These are phyloP conservation scores for Rhazya stricta DNA, from an alignment of 257 asterid species.

Conservation along the genomic window DNA sequence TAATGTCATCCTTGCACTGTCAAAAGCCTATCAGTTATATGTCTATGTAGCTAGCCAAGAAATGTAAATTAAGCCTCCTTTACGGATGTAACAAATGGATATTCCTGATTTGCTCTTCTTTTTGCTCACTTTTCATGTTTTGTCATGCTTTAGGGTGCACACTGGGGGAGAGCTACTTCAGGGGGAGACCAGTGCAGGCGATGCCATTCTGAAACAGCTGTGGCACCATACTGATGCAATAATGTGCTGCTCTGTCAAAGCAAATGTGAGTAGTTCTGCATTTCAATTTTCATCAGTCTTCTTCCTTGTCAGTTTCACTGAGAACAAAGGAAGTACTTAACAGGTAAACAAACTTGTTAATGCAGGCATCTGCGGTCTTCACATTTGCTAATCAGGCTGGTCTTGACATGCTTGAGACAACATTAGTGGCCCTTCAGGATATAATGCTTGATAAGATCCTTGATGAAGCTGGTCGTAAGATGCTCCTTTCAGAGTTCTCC, in stretches of 20 bases:
- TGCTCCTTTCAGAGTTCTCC: constrained; percentile 72
- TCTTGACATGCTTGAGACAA: constrained; percentile 96
- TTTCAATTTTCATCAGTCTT: not conserved
- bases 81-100: not conserved
- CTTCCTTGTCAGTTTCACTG: not conserved
- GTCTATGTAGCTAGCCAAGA: not conserved
- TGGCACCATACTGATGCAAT: constrained; percentile 90
- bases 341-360: not conserved
- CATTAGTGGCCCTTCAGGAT: constrained; percentile 84
- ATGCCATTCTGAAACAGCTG: constrained; percentile 67
- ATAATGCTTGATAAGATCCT: constrained; percentile 84
- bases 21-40: not conserved
- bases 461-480: constrained; percentile 76
- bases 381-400: constrained; percentile 93
- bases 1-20: not conserved
- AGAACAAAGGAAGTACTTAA: not conserved
- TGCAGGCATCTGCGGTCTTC: constrained; percentile 83
- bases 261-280: constrained; percentile 45
- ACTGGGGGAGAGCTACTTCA: constrained; percentile 72
- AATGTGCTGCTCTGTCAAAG: constrained; percentile 88
- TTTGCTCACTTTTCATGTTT: not conserved
- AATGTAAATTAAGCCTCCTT: not conserved
- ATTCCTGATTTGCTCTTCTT: not conserved
- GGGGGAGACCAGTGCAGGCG: constrained; percentile 49
- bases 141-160: constrained; percentile 44